These are phyloP conservation scores for Colletotrichum tanaceti DNA, from an alignment of 2,329 filamentous ascomycete genomes.

Conservation along the genomic window DNA sequence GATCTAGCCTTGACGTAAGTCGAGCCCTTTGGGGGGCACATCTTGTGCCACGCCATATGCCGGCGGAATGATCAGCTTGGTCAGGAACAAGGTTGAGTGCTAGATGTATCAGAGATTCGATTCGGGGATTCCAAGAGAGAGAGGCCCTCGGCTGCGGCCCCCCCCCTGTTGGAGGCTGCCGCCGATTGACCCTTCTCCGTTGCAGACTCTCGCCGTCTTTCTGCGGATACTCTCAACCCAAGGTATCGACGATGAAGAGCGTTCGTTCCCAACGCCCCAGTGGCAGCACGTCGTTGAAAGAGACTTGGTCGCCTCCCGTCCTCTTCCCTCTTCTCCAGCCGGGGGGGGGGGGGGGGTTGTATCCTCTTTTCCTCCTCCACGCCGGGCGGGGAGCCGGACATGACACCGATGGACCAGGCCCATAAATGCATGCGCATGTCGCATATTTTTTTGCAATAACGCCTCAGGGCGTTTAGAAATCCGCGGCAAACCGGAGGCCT, in stretches of 20 bases:
- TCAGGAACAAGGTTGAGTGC: neutral
- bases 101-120: neutral
- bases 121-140: no score
- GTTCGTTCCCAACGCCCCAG: neutral
- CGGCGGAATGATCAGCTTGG: conserved; percentile 10
- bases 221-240: neutral
- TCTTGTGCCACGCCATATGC: conserved; percentile 33
- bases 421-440: neutral
- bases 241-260: neutral
- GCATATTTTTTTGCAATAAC: neutral
- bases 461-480: neutral
- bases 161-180: neutral
- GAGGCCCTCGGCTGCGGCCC: no score
- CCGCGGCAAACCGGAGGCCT: neutral
- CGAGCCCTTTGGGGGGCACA: conserved; percentile 17
- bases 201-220: no score
- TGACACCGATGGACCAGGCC: neutral
- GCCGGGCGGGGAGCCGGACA: conserved; percentile 15
- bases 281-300: conserved; percentile 26
- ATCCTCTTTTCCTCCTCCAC: neutral
- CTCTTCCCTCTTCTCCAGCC: neutral
- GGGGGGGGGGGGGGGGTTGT: no score
- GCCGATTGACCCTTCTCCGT: neutral
- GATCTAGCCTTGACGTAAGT: conserved; percentile 3
- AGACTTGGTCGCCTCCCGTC: conserved; percentile 27